phyloP scores from a whole-genome alignment of 208 protist genomes.

The Leishmania martiniquensis region DNA sequence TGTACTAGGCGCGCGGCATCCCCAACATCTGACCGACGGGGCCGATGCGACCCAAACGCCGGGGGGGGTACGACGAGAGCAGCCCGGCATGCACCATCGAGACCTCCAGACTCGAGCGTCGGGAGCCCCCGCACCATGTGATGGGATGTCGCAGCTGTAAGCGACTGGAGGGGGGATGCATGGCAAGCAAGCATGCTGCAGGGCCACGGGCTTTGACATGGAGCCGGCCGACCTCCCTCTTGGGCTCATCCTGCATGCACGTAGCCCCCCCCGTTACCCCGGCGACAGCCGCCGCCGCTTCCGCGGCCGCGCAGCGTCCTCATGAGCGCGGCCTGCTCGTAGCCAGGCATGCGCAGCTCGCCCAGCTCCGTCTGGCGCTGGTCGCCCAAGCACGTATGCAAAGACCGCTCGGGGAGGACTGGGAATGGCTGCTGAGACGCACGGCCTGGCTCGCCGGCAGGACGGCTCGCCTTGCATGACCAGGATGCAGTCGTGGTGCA shows the following conservation, averaged over 20 bases:
- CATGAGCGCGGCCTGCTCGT: background rate
- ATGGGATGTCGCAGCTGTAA: background rate
- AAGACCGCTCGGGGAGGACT: background rate
- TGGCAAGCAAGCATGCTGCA: background rate
- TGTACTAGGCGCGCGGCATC: background rate
- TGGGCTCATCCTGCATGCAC: background rate
- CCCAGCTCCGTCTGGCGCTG: background rate
- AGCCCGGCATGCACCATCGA: background rate
- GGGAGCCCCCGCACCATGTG: background rate
- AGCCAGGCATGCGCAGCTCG: background rate
- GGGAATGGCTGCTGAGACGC: background rate
- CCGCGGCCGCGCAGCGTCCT: too few species aligned
- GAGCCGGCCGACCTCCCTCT: background rate
- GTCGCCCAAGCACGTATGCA: background rate
- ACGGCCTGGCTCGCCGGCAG: background rate
- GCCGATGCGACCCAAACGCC: background rate
- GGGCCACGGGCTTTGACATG: background rate
- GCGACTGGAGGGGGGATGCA: background rate
- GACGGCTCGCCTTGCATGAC: background rate
- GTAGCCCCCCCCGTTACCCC: background rate
- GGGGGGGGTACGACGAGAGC: background rate
- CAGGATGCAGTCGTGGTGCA: background rate
- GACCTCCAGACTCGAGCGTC: background rate
- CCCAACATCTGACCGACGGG: background rate
- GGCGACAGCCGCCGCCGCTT: background rate